phyloP scores from a whole-genome alignment of 352 stramenopile species.

The Pythium myriotylum region DNA sequence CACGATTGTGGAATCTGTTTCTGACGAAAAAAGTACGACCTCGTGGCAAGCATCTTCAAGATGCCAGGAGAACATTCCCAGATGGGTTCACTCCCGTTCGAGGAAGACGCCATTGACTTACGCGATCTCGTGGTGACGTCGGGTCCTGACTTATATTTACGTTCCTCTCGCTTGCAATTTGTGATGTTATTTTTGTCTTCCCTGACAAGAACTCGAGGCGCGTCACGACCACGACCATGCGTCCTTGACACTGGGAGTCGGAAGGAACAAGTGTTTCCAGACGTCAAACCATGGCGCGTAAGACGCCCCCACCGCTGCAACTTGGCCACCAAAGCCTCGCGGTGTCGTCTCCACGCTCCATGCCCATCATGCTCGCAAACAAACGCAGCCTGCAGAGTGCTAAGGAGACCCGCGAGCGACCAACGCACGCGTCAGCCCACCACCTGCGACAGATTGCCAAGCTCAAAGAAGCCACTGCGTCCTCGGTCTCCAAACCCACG shows the following conservation, averaged over 20 bases:
- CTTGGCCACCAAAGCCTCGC: conserved; percentile 23
- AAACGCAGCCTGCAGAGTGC: conserved; percentile 36
- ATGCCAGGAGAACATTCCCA: background rate
- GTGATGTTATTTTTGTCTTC: too few species aligned
- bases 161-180: too few species aligned
- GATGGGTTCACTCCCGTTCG: background rate
- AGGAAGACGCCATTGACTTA: background rate
- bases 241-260: too few species aligned
- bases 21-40: background rate
- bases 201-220: too few species aligned
- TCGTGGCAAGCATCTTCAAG: background rate
- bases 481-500: conserved; percentile 37
- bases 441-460: conserved; percentile 60
- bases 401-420: conserved; percentile 33
- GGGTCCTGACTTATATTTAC: too few species aligned
- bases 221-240: too few species aligned
- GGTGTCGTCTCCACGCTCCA: conserved; percentile 23
- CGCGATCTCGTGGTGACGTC: too few species aligned
- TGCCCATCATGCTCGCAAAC: conserved; percentile 43
- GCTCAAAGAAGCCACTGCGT: conserved; percentile 25
- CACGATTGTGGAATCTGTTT: background rate
- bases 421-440: conserved; percentile 36
- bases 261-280: too few species aligned
- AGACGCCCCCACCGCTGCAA: conserved; percentile 25
- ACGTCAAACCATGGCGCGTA: conserved; percentile 9